phyloP scores from a whole-genome alignment of 2,329 filamentous ascomycete genomes.

The Penicillium brevicompactum region DNA sequence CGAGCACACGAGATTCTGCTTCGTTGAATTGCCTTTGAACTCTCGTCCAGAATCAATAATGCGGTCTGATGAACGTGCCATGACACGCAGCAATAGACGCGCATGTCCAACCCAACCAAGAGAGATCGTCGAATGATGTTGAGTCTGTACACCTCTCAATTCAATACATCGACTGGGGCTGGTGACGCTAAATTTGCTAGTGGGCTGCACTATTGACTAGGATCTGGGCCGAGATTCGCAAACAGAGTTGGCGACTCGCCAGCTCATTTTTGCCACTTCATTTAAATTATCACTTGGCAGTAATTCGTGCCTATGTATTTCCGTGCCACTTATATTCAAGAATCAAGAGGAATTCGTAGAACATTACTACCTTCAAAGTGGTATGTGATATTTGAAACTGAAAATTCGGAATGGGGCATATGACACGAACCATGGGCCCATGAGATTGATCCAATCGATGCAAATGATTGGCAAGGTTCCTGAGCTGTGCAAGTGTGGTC shows the following conservation, averaged over 20 bases:
- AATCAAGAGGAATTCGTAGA: neutral
- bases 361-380: neutral
- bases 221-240: constrained; percentile 9
- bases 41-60: neutral
- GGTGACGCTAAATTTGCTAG: constrained; percentile 15
- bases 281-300: constrained; percentile 4
- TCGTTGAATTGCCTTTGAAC: neutral
- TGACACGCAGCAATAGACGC: neutral
- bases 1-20: neutral
- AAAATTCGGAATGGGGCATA: neutral
- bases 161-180: neutral
- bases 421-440: neutral
- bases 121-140: constrained; percentile 2
- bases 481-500: neutral
- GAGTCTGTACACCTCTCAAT: neutral
- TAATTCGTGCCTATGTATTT: neutral
- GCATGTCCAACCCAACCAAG: neutral
- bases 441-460: neutral
- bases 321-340: neutral
- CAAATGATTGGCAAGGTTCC: neutral
- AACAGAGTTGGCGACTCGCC: neutral
- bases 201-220: constrained; percentile 21
- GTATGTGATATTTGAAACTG: neutral
- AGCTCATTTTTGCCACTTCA: neutral
- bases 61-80: neutral